These are phyloP conservation scores for Tagetes erecta DNA, from an alignment of 129 eudicot species.

Conservation along the genomic window DNA sequence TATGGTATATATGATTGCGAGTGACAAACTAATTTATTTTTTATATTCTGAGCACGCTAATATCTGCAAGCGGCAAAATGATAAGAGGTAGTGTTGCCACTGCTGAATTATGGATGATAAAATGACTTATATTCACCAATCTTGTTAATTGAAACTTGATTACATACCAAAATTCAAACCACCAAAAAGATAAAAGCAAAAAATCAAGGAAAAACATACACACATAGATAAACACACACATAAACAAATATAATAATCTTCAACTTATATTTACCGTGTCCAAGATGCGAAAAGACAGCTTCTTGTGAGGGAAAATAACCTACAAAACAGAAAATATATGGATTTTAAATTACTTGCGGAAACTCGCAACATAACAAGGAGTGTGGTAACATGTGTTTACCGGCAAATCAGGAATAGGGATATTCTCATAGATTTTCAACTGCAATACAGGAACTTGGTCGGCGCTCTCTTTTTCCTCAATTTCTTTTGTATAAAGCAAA, in stretches of 20 bases:
- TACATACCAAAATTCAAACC: slow-evolving; percentile 5
- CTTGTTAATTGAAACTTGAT: not conserved
- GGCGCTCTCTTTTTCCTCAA: slow-evolving; percentile 37
- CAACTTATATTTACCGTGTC: slow-evolving; percentile 69
- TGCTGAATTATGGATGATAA: not conserved
- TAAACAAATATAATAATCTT: not conserved
- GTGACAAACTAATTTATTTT: not conserved
- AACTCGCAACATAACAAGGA: not conserved
- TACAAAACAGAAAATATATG: slow-evolving; percentile 31
- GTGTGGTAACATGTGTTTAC: slow-evolving; percentile 43
- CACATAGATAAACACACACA: not conserved
- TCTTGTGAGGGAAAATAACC: slow-evolving; percentile 98
- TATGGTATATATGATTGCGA: not conserved
- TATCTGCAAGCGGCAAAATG: not conserved
- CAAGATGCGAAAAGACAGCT: slow-evolving; percentile 93
- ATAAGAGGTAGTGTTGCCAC: not conserved
- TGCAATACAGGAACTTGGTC: slow-evolving; percentile 62
- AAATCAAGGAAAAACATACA: not conserved
- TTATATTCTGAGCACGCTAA: not conserved
- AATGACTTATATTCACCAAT: not conserved
- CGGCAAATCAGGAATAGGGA: slow-evolving; percentile 92
- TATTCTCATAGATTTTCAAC: slow-evolving; percentile 86
- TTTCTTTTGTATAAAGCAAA: slow-evolving; percentile 77
- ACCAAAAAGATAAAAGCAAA: not conserved
- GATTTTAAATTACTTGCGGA: slow-evolving; percentile 8